A percentile compares a stretch with the other conserved stretches of the same genome.
These are phyloP conservation scores for Cladosporium sphaerospermum DNA, from an alignment of 2,329 filamentous ascomycete genomes.

Conservation along the genomic window DNA sequence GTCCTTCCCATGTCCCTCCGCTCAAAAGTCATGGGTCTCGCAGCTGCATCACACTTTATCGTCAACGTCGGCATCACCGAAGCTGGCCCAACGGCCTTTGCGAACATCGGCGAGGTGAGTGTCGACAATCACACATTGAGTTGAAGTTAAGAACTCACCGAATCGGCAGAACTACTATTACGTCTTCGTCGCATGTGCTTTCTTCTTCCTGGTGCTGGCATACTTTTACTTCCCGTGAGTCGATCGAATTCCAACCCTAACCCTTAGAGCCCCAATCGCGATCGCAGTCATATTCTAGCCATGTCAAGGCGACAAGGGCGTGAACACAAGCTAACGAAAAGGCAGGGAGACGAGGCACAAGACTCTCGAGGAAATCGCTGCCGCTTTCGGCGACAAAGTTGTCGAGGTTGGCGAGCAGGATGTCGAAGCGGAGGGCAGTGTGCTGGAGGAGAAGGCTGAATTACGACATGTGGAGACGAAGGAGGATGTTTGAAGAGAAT, in stretches of 20 bases:
- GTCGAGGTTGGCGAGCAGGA: slow-evolving; percentile 24
- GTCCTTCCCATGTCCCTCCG: slow-evolving; percentile 48
- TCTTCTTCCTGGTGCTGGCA: slow-evolving; percentile 46
- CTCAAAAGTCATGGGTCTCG: slow-evolving; percentile 51
- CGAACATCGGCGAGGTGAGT: slow-evolving; percentile 38
- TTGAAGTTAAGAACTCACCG: not conserved
- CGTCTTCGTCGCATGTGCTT: slow-evolving; percentile 50
- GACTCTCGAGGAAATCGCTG: slow-evolving; percentile 28
- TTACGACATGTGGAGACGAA: slow-evolving; percentile 6
- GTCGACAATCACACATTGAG: fast-evolving
- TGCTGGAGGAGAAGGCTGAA: slow-evolving; percentile 19
- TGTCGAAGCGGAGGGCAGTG: slow-evolving; percentile 17
- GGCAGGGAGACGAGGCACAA: slow-evolving; percentile 25
- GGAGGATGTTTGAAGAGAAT: not conserved
- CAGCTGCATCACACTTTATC: slow-evolving; percentile 44
- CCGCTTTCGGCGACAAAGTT: slow-evolving; percentile 29
- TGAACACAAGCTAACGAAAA: not conserved
- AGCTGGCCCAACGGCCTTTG: slow-evolving; percentile 49
- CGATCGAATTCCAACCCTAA: slow-evolving; percentile 4
- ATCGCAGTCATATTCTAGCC: too few species aligned
- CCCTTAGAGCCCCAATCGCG: not conserved
- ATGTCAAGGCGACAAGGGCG: not conserved
- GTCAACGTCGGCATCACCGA: slow-evolving; percentile 45
- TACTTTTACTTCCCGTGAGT: slow-evolving; percentile 51
- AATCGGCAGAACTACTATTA: slow-evolving; percentile 53